Evolutionary conservation across 345 rosid genomes (phyloP), one percentile per base, ranked within the genome.

Genomic region (Aquilaria malaccensis): DNA sequence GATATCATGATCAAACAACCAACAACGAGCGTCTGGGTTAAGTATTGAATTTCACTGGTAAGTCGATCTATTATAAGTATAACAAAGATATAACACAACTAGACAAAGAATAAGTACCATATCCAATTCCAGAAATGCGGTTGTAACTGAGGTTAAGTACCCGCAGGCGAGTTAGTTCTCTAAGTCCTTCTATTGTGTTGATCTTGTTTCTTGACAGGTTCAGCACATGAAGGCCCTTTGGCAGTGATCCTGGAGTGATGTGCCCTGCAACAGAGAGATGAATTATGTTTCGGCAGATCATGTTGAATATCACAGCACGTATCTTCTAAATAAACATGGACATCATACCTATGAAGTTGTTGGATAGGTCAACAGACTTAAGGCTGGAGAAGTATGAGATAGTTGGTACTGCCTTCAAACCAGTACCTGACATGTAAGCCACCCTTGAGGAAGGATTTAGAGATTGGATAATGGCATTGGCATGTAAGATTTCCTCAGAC

Each of bases 141-240:
- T 94, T 94, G 81, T 94, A 87, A 79, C 96, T 87, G 31, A 94
- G 92, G 76, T 94, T 86, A 2, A 94, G 85, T 13, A 77, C 73
- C 59, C 95, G 83, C 80, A 94, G 47, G 30, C 92, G 81, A 22
- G 91, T 80, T 45, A 87, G 66, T 60, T 94, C 96, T 80, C 96
- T 77, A 1, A 89, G 91, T 50, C 97, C 99, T 68, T 94, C 99
- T 32, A 89, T 84, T 11, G 73, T 66, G 66, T 55, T 77, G 76
- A 89, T 87, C 82, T 80, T 90, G 81, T 94, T 94, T 74, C 81
- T 89, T 9, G 99, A 84, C 15, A 94, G 73, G 77, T 94, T 73
- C 63, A 89, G 78, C 6, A 77, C 70, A 52, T 89, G 97, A 2
- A 94, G 89, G 10, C 97, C 92, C 79, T 84, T 94, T 7, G 99